Conservation (phyloP, 257 asterid genomes). For the Nicotiana otophora region DNA sequence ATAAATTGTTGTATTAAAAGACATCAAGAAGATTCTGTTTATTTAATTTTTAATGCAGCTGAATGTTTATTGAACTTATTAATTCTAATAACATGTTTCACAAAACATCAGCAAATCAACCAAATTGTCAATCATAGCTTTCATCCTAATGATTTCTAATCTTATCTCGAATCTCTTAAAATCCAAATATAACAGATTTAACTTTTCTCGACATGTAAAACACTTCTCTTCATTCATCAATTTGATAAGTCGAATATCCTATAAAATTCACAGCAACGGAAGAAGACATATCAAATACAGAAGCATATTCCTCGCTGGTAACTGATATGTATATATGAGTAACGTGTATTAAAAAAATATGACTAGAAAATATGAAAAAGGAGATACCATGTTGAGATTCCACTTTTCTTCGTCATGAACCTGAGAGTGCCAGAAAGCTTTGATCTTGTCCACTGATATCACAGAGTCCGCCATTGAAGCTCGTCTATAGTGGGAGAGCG, state of each 20-base stretch:
- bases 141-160: background rate
- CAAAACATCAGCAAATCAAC: background rate
- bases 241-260: background rate
- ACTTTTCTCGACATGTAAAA: background rate
- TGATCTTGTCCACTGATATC: conserved; percentile 54
- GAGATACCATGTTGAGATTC: conserved; percentile 65
- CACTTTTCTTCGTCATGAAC: conserved; percentile 74
- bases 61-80: background rate
- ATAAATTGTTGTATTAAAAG: too few species aligned
- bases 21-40: too few species aligned
- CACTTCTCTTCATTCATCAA: background rate
- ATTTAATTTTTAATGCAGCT: background rate
- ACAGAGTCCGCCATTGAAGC: conserved; percentile 46
- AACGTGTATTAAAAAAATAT: background rate
- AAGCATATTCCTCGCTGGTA: background rate
- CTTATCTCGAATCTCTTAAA: background rate
- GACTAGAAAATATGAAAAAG: background rate
- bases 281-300: background rate
- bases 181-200: background rate
- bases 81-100: background rate
- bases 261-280: background rate
- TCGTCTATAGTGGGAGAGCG: background rate
- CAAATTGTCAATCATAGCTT: background rate
- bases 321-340: background rate
- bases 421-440: conserved; percentile 74